Percentiles rank a stretch among this genome's conserved stretches.
phyloP scores from a whole-genome alignment of 2,329 filamentous ascomycete species.

The Fusarium pseudoanthophilum region DNA sequence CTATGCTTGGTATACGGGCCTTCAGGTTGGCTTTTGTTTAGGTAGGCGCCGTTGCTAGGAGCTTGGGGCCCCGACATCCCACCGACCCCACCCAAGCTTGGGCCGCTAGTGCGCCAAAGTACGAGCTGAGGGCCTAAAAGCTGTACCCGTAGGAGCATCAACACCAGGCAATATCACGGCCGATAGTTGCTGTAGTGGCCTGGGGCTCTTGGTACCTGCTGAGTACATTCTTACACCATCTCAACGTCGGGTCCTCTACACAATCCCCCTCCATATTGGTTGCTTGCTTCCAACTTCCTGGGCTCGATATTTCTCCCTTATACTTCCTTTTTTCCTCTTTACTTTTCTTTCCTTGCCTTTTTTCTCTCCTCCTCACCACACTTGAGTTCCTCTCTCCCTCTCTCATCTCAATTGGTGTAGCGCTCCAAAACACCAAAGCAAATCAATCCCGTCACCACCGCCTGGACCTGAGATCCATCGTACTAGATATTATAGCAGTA shows the following conservation, averaged over 20 bases:
- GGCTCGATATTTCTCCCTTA: constrained; percentile 3
- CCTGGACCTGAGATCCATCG: constrained; percentile 15
- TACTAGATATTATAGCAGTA: constrained; percentile 6
- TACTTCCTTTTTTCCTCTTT: background rate
- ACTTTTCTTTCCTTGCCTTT: background rate
- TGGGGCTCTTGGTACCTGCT: constrained; percentile 24
- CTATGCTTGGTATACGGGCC: constrained; percentile 16
- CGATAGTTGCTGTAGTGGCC: constrained; percentile 10
- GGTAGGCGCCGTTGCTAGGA: constrained; percentile 45
- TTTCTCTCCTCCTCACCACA: background rate
- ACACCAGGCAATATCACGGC: constrained; percentile 18
- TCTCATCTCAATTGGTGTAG: constrained; percentile 5
- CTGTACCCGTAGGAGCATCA: constrained; percentile 32
- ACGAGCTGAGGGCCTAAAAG: constrained; percentile 29
- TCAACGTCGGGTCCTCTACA: constrained; percentile 12
- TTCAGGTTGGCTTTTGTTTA: constrained; percentile 40
- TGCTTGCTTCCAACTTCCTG: constrained; percentile 19
- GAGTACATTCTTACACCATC: constrained; percentile 34
- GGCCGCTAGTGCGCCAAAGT: constrained; percentile 36
- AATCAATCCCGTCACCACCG: constrained; percentile 10
- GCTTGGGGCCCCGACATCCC: constrained; percentile 34
- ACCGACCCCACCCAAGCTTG: constrained; percentile 38
- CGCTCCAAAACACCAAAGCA: constrained; percentile 21
- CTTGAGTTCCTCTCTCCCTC: constrained; percentile 2
- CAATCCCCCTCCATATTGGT: background rate